Base-by-base conservation (phyloP, 139 green algal genomes). In the Zygnema cylindricum region DNA sequence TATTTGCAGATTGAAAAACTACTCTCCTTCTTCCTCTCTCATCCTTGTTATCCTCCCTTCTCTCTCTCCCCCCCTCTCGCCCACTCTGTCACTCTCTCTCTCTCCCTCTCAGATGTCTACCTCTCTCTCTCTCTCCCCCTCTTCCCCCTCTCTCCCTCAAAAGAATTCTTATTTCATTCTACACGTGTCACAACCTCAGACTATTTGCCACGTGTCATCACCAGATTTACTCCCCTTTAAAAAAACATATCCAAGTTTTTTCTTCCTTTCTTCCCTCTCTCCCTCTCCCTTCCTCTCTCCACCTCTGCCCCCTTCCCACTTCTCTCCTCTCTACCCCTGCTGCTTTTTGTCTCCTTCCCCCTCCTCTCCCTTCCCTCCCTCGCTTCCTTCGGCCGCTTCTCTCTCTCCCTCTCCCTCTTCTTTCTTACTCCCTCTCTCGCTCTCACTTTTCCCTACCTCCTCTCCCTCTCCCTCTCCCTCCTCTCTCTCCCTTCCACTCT, bases 281-380 rank as follows among this genome's bases (percentile, higher is more conserved):
- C 11, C 7, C 40, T 16, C 38, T 79, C 40, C 38, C 40, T 16
- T 16, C 40, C 11, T 57, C 38, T 25, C 38, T 79, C 11, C 40
- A 25, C 11, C 7, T 79, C 40, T 7, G 39, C 3, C 40, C 7
- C 40, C 39, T 79, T 49, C 71, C 38, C 71, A 3, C 38, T 30
- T 73, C 30, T 30, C 57, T 73, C 57, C 30, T 30, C 57, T 39
- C 30, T 73, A 39, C 57, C 57, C 57, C 30, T 73, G 57, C 30
- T 73, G 57, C 30, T 73, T 39, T 73, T 73, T 30, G 30, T n/a
- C 71, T 49, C 71, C 71, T 79, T 79, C 71, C 38, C 71, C 40
- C 39, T 3, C 11, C 3, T 7, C 11, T 16, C 7, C 3, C 71
- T 7, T 25, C 38, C 11, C 71, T 16, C 7, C 40, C 71, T 43